Base-by-base conservation (phyloP, 176 grass and related monocot species). In the Cymbopogon citratus region DNA sequence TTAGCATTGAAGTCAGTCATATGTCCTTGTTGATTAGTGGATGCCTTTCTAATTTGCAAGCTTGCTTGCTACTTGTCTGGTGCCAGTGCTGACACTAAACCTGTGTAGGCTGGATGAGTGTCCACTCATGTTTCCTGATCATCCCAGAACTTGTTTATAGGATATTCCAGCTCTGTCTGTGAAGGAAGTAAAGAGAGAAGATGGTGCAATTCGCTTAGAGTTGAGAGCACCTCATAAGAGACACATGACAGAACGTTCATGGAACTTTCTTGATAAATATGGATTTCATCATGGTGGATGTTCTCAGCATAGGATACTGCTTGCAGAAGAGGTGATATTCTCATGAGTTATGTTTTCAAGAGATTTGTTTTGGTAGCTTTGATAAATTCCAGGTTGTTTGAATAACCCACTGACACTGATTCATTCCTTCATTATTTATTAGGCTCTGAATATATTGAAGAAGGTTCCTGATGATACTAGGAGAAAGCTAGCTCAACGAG, bases 361-460 rank as follows among this genome's bases (percentile, higher is more conserved):
- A 59, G 54, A 40, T 70, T 63, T 54, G 52, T 59, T 65, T 77
- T 26, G 0, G n/a, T 63, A 35, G 19, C 63, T 45, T 85, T 13
- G 34, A 7, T 72, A 38, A 70, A 36, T 21, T 59, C 16, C 39
- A 76, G 66, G 21, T 69, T 75, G 29, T 52, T 80, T 10, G 41
- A 70, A 57, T 39, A 85, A 71, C 12, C 3, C 12, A 71, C 49
- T 80, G 35, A 48, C 33, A n/a, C 71, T 11, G 27, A 48, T 40
- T 75, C 15, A 64, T 85, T 81, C 38, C 28, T 43, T 11, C 76
- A 35, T 83, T 76, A 62, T 74, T 83, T 87, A 27, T 74, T 87
- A 98, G 92, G 92, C 75, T 77, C 78, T 95, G 26, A 98, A 95
- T 83, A 93, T 98, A 75, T 78, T 98, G 64, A 87, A 91, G 72